phyloP scores from a whole-genome alignment of 1,139 yeast species.

The Chernovozyma aurita region DNA sequence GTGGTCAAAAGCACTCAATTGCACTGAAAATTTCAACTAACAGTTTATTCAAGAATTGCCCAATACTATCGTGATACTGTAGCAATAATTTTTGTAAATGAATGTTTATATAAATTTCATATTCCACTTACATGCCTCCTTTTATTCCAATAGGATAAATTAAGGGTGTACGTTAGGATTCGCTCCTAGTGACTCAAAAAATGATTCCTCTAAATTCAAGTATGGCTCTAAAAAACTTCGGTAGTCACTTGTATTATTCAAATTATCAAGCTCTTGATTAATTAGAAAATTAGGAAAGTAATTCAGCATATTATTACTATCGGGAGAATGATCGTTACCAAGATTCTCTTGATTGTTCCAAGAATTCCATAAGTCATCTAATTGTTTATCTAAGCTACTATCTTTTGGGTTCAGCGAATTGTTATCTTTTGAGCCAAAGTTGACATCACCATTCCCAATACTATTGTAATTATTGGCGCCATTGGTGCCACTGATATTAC shows the following conservation, averaged over 20 bases:
- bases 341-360: not conserved
- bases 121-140: too few relatives aligned
- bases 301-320: not conserved
- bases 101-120: too few relatives aligned
- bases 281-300: not conserved
- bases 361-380: not conserved
- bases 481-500: too few relatives aligned
- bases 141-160: too few relatives aligned
- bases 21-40: too few relatives aligned
- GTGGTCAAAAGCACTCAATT: too few relatives aligned
- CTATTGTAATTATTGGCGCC: too few relatives aligned
- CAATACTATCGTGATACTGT: too few relatives aligned
- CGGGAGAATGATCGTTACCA: not conserved
- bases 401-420: not conserved
- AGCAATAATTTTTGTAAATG: too few relatives aligned
- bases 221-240: not conserved
- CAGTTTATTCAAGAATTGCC: not conserved
- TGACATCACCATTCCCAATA: too few relatives aligned
- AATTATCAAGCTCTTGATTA: not conserved
- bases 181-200: not conserved
- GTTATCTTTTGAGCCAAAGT: not conserved
- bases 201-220: not conserved
- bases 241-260: not conserved
- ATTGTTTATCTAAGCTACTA: not conserved
- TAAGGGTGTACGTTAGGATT: too few relatives aligned